phyloP scores from a whole-genome alignment of 768 basidiomycete species.

The Kwoniella pini region DNA sequence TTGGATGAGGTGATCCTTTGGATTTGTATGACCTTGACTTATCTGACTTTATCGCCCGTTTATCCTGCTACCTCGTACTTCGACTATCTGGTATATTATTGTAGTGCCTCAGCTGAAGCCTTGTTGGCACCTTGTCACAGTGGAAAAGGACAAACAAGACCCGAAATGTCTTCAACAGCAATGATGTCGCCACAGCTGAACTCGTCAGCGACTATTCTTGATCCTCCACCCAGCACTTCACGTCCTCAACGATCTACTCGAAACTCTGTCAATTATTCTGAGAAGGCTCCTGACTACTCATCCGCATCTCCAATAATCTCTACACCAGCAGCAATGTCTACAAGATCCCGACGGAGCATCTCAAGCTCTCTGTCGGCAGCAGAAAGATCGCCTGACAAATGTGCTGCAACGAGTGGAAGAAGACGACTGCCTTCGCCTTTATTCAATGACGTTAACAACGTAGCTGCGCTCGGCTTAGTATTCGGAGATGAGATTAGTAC shows the following conservation, averaged over 20 bases:
- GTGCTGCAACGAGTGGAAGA: background rate
- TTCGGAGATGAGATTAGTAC: constrained; percentile 8
- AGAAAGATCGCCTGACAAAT: constrained; percentile 14
- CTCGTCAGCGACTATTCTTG: background rate
- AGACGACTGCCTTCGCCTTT: background rate
- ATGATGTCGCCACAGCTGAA: background rate
- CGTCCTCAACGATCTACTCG: constrained; percentile 12
- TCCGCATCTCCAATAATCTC: background rate
- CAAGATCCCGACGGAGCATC: constrained; percentile 13
- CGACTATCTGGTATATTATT: too few species aligned
- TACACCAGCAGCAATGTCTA: constrained; percentile 10
- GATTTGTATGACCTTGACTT: too few species aligned
- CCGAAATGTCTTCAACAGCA: constrained; percentile 10
- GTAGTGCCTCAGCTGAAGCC: too few species aligned
- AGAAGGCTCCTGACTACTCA: background rate
- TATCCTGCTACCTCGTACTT: too few species aligned
- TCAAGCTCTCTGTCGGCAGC: constrained; percentile 9
- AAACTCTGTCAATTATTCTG: constrained; percentile 3
- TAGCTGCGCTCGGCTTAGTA: constrained; percentile 10
- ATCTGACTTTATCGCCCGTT: too few species aligned
- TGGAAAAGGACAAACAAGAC: too few species aligned
- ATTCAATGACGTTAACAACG: background rate
- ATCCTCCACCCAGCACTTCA: background rate
- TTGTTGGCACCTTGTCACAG: too few species aligned
- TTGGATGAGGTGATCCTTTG: too few species aligned